Evolutionary conservation across 2,329 filamentous ascomycete genomes (phyloP).

Genomic region (Magnaporthiopsis poae): DNA sequence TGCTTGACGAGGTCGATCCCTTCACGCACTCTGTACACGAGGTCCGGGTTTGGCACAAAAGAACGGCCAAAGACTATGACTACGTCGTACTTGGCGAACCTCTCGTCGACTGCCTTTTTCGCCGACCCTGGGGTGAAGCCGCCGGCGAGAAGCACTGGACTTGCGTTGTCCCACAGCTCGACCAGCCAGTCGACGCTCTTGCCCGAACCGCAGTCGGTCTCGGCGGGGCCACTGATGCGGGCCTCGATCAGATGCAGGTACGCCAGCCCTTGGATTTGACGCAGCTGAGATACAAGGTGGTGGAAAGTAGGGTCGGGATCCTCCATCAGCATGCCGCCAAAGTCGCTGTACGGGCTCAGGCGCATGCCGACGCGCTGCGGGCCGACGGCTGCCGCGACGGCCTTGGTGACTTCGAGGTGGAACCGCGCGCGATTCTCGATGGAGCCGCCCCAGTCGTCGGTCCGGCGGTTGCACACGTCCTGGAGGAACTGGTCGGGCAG

Average conservation of each 20-base stretch:
- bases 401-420: conserved; percentile 40
- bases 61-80: too few relatives aligned
- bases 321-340: conserved; percentile 48
- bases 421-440: conserved; percentile 46
- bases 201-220: conserved; percentile 16
- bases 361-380: conserved; percentile 40
- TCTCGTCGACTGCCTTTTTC: too few relatives aligned
- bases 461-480: conserved; percentile 42
- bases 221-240: conserved; percentile 22
- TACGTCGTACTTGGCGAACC: too few relatives aligned
- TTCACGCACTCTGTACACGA: too few relatives aligned
- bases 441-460: conserved; percentile 43
- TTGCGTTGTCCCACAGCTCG: conserved; percentile 25
- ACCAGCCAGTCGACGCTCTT: conserved; percentile 25
- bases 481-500: conserved; percentile 46
- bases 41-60: too few relatives aligned
- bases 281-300: conserved; percentile 39
- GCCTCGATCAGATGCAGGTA: conserved; percentile 50
- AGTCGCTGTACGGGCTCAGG: conserved; percentile 43
- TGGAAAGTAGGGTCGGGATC: conserved; percentile 49
- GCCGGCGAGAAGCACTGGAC: too few relatives aligned
- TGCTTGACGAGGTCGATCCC: too few relatives aligned
- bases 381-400: conserved; percentile 41
- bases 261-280: conserved; percentile 30
- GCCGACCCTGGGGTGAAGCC: too few relatives aligned